A percentile compares a stretch with the other conserved stretches of the same genome.
Conservation (phyloP, 176 grass and related monocot genomes). For the Saccharum officinarum region DNA sequence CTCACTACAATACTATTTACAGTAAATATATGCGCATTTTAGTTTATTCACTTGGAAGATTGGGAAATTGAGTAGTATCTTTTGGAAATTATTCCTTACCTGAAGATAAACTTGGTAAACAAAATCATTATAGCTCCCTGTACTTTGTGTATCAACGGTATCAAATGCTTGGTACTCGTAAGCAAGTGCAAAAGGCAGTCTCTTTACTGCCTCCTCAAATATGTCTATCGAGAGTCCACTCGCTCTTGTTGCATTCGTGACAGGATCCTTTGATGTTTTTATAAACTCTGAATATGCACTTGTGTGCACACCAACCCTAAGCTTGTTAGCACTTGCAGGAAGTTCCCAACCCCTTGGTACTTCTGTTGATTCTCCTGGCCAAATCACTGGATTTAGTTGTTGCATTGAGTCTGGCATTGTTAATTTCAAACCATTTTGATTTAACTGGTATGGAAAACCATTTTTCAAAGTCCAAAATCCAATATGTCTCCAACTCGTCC, state of each 20-base stretch:
- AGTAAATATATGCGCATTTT: not conserved
- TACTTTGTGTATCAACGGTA: not conserved
- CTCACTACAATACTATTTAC: not conserved
- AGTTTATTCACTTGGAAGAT: not conserved
- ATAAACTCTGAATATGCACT: constrained; percentile 24
- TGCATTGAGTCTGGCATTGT: not conserved
- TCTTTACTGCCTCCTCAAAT: constrained; percentile 38
- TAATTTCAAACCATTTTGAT: not conserved
- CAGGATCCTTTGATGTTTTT: not conserved
- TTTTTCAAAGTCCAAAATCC: not conserved
- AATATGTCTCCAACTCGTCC: not conserved
- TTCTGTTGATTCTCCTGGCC: constrained; percentile 46
- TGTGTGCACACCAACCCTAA: constrained; percentile 41
- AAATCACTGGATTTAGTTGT: constrained; percentile 35
- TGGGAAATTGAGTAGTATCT: not conserved
- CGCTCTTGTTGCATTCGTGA: constrained; percentile 23
- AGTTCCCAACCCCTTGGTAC: constrained; percentile 52
- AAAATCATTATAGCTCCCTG: constrained; percentile 40
- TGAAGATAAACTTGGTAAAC: constrained; percentile 43
- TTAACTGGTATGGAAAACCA: constrained; percentile 23
- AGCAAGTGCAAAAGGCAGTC: constrained; percentile 37
- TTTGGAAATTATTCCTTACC: constrained; percentile 5
- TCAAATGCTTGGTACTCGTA: constrained; percentile 37
- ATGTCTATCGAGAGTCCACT: constrained; percentile 31
- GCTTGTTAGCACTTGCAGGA: constrained; percentile 10